A percentile compares a stretch with the other conserved stretches of the same genome.
Evolutionary conservation across 164 flowering plant genomes (phyloP).

Genomic region (Magnolia sinica): DNA sequence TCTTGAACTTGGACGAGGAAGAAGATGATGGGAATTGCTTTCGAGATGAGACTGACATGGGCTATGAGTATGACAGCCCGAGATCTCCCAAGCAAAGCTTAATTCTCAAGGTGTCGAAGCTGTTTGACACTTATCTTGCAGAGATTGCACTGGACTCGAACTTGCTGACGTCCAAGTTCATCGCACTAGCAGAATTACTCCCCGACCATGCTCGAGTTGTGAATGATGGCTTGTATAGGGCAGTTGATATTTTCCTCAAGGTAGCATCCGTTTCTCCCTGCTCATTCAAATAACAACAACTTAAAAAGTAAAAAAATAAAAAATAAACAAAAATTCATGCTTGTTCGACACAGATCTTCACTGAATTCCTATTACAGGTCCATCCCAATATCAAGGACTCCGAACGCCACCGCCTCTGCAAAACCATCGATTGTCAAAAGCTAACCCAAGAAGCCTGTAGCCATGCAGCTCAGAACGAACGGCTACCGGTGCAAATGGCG

Average conservation of each 20-base stretch:
- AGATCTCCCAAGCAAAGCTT: constrained; percentile 91
- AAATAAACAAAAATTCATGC: no score
- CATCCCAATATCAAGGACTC: constrained; percentile 86
- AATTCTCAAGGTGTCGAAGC: constrained; percentile 77
- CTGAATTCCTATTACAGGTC: constrained; percentile 42
- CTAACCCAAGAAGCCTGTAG: constrained; percentile 97
- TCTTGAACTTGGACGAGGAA: constrained; percentile 82
- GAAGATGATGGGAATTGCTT: constrained; percentile 61
- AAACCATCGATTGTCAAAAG: constrained; percentile 83
- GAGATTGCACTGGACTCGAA: constrained; percentile 85
- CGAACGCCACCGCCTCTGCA: constrained; percentile 81
- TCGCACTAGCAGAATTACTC: constrained; percentile 77
- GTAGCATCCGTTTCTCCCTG: constrained; percentile 24
- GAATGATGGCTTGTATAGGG: constrained; percentile 84
- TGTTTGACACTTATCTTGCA: constrained; percentile 81
- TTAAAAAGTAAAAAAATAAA: no score
- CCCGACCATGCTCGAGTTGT: constrained; percentile 90
- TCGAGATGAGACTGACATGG: constrained; percentile 69
- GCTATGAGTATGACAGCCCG: constrained; percentile 74
- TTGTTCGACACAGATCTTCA: no score
- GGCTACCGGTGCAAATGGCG: constrained; percentile 91
- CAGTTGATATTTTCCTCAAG: constrained; percentile 90
- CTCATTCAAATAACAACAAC: neutral
- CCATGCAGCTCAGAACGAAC: constrained; percentile 96
- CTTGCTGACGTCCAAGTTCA: constrained; percentile 64